Percentiles rank a stretch among this genome's conserved stretches.
These are phyloP conservation scores for Paraconiothyrium brasiliense DNA, from an alignment of 2,329 filamentous ascomycete genomes.

Conservation along the genomic window DNA sequence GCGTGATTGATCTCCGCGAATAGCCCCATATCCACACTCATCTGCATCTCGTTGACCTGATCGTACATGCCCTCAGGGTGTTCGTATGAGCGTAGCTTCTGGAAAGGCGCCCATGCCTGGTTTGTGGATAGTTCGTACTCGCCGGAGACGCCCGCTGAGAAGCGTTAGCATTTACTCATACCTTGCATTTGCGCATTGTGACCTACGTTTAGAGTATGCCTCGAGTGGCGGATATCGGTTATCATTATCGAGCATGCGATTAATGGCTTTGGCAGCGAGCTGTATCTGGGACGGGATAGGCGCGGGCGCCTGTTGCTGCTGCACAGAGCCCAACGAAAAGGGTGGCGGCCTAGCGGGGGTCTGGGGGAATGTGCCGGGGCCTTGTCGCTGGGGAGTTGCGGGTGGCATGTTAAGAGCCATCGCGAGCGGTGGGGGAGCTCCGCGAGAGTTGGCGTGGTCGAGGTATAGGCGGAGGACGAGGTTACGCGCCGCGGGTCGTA, in stretches of 20 bases:
- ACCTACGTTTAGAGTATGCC: conserved; percentile 84
- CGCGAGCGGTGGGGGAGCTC: conserved; percentile 21
- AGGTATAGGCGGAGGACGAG: conserved; percentile 34
- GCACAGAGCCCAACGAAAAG: conserved; percentile 39
- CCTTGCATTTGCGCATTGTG: conserved; percentile 2
- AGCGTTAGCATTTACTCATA: conserved; percentile 36
- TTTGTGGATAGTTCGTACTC: conserved; percentile 82
- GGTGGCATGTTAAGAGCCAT: conserved; percentile 45
- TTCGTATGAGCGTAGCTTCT: conserved; percentile 84
- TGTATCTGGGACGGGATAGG: conserved; percentile 69
- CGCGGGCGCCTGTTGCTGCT: conserved; percentile 31
- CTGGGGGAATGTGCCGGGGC: conserved; percentile 79
- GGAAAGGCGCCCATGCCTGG: conserved; percentile 85
- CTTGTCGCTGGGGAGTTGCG: conserved; percentile 71
- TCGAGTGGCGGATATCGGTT: conserved; percentile 88
- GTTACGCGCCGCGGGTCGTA: conserved; percentile 39
- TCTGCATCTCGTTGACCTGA: conserved; percentile 86
- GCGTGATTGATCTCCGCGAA: conserved; percentile 96
- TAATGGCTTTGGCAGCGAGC: conserved; percentile 84
- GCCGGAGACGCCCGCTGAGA: conserved; percentile 82
- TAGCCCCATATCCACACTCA: conserved; percentile 92
- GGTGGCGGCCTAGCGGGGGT: conserved; percentile 68
- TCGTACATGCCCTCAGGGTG: conserved; percentile 93
- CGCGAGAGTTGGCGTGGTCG: conserved; percentile 30
- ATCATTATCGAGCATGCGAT: conserved; percentile 78